These are phyloP conservation scores for Blastomyces silverae DNA, from an alignment of 2,329 filamentous ascomycete species.

Conservation along the genomic window DNA sequence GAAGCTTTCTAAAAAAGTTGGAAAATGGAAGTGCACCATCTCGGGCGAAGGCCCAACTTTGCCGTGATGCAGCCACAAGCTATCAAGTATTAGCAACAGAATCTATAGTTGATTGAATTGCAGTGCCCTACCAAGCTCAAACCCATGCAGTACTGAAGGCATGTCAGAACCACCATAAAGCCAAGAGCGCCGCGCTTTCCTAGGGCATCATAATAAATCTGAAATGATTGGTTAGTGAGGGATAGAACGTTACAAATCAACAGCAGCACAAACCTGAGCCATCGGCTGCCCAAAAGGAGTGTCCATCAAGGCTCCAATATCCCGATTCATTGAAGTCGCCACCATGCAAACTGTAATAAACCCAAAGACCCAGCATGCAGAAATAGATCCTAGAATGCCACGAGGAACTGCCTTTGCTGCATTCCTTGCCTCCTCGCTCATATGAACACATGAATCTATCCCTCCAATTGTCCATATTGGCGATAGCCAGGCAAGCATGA, in stretches of 20 bases:
- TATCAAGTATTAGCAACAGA: constrained; percentile 22
- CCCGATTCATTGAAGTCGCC: constrained; percentile 50
- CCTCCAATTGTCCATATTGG: constrained; percentile 55
- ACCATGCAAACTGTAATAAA: constrained; percentile 54
- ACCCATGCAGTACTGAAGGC: constrained; percentile 58
- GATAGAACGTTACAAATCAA: neutral
- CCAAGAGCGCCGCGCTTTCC: constrained; percentile 54
- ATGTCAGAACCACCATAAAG: constrained; percentile 53
- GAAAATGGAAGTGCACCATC: constrained; percentile 58
- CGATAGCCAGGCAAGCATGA: constrained; percentile 55
- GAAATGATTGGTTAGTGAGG: constrained; percentile 23
- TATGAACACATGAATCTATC: constrained; percentile 54
- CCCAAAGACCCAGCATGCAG: constrained; percentile 51
- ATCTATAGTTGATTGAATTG: neutral
- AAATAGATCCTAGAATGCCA: constrained; percentile 54
- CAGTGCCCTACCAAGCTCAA: constrained; percentile 42
- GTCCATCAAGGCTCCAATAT: constrained; percentile 45
- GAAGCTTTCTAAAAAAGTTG: constrained; percentile 51
- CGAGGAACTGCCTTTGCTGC: constrained; percentile 54
- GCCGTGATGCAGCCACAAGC: constrained; percentile 53
- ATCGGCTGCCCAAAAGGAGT: constrained; percentile 54
- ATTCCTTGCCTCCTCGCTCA: constrained; percentile 56
- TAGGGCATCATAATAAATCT: constrained; percentile 56
- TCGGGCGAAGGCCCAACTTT: constrained; percentile 58
- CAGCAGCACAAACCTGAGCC: constrained; percentile 37